Evolutionary conservation across 2,329 filamentous ascomycete species (phyloP).

Genomic region (Pyricularia sp.): DNA sequence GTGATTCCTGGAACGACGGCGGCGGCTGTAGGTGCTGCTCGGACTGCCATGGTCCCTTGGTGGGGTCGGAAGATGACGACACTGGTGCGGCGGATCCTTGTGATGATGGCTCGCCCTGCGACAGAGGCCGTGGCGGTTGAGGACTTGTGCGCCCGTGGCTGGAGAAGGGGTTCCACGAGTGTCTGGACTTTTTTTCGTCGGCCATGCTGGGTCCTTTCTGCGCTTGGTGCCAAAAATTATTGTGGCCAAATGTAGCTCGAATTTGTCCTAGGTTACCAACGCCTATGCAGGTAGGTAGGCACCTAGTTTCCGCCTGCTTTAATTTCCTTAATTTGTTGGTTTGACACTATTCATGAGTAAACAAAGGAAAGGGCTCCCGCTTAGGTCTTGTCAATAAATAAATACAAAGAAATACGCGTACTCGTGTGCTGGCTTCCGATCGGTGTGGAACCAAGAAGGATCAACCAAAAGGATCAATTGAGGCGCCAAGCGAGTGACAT

Average conservation of each 20-base stretch:
- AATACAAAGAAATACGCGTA: neutral
- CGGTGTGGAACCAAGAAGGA: neutral
- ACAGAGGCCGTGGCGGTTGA: neutral
- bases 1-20: conserved; percentile 1
- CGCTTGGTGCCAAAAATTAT: neutral
- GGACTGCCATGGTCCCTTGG: neutral
- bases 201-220: neutral
- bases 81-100: neutral
- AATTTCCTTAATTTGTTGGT: too few relatives aligned
- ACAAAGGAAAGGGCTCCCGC: neutral
- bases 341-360: neutral
- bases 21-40: neutral
- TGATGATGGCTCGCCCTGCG: neutral
- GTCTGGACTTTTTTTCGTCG: neutral
- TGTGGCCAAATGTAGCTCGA: neutral
- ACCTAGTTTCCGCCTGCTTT: neutral
- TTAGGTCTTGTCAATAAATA: neutral
- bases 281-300: neutral
- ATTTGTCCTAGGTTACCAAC: neutral
- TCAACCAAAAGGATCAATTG: neutral
- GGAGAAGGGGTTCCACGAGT: neutral
- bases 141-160: neutral
- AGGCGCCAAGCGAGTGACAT: too few relatives aligned
- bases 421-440: neutral
- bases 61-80: neutral